These are phyloP conservation scores for Kokia cookei DNA, from an alignment of 441 rosid species.

Conservation along the genomic window DNA sequence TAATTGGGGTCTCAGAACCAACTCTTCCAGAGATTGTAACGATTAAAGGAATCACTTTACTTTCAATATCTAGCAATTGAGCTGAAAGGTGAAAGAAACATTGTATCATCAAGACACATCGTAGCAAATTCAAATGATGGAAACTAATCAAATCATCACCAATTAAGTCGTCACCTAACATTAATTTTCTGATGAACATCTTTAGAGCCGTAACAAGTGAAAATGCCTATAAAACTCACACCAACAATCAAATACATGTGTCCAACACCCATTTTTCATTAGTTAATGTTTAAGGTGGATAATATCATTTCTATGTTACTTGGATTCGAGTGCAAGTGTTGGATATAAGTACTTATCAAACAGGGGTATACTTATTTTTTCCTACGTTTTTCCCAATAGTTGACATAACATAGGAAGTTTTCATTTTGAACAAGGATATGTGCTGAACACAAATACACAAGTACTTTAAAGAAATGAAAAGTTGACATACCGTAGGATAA, in stretches of 20 bases:
- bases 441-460: background rate
- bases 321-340: background rate
- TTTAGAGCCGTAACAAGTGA: background rate
- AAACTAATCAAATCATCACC: background rate
- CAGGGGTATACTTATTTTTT: background rate
- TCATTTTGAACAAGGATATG: too few relatives aligned
- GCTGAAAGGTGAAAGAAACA: slow-evolving; percentile 40
- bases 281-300: background rate
- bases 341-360: background rate
- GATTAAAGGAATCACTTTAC: slow-evolving; percentile 67
- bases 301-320: background rate
- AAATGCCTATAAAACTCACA: background rate
- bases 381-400: background rate
- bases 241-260: background rate
- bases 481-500: background rate
- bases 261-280: background rate
- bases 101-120: background rate
- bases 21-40: slow-evolving; percentile 90
- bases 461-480: background rate
- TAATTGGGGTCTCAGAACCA: slow-evolving; percentile 79
- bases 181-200: background rate
- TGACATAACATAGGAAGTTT: background rate
- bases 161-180: background rate
- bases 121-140: background rate
- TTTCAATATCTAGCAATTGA: slow-evolving; percentile 67